phyloP scores from a whole-genome alignment of 306 rosid genomes.

The Prunus davidiana region DNA sequence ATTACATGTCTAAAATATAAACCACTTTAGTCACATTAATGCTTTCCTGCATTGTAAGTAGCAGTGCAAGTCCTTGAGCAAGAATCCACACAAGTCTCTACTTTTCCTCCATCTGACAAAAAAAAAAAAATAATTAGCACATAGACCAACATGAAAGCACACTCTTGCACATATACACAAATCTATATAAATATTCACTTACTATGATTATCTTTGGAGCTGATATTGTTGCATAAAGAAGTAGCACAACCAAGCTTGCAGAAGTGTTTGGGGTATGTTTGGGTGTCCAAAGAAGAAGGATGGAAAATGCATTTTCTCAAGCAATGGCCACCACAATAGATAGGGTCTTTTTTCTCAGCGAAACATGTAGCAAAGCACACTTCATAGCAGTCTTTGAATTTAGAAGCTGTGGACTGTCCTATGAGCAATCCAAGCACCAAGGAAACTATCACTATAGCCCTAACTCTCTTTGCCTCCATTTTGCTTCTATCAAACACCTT shows the following conservation, averaged over 20 bases:
- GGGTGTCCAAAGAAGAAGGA: not conserved
- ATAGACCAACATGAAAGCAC: not conserved
- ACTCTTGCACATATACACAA: too few species aligned
- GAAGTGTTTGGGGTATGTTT: constrained; percentile 10
- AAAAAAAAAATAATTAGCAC: not conserved
- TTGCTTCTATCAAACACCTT: not conserved
- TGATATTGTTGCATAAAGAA: constrained; percentile 31
- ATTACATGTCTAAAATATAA: too few species aligned
- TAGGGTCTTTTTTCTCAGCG: not conserved
- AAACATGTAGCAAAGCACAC: not conserved
- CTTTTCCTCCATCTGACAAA: not conserved
- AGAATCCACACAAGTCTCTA: not conserved
- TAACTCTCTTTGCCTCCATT: not conserved
- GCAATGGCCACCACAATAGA: not conserved
- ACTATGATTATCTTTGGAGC: constrained; percentile 32
- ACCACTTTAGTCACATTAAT: too few species aligned
- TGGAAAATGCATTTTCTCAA: not conserved
- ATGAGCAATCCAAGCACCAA: not conserved
- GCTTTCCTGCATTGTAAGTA: too few species aligned
- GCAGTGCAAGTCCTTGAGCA: not conserved
- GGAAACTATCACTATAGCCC: not conserved
- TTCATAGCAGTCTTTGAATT: not conserved
- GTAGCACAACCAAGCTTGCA: constrained; percentile 40
- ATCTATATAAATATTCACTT: not conserved
- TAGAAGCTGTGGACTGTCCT: not conserved